These are phyloP conservation scores for Sequoia sempervirens DNA, from an alignment of 75 land plant species.

Conservation along the genomic window DNA sequence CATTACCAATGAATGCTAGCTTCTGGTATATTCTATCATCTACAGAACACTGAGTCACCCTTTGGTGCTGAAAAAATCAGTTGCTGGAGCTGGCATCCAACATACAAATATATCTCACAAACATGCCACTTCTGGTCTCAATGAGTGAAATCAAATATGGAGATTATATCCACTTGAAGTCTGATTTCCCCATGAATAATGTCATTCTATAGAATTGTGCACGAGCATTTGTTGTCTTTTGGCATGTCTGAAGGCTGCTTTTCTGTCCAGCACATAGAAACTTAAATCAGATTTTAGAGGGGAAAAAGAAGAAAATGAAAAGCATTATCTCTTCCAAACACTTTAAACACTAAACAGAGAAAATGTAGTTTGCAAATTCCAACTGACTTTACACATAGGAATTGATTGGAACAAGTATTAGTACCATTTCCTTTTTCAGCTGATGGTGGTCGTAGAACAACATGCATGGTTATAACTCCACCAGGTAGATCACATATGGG, in stretches of 20 bases:
- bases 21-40: conserved; percentile 4
- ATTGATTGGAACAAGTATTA: not conserved
- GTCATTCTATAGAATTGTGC: conserved; percentile 5
- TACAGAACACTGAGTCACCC: conserved; percentile 5
- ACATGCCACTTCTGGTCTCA: not conserved
- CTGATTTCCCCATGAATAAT: not conserved
- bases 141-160: conserved; percentile 9
- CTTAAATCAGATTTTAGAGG: not conserved
- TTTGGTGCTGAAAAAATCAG: conserved; percentile 9
- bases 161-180: not conserved
- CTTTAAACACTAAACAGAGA: not conserved
- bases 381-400: not conserved
- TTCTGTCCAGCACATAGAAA: conserved; percentile 4
- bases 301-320: not conserved
- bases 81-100: conserved; percentile 6
- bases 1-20: not conserved
- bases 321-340: not conserved
- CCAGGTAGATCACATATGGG: conserved; percentile 78
- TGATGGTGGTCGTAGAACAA: conserved; percentile 65
- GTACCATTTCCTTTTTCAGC: conserved; percentile 60
- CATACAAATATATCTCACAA: not conserved
- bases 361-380: not conserved
- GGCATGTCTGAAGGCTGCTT: conserved; percentile 11
- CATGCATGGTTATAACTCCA: conserved; percentile 84
- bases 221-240: conserved; percentile 7